Evolutionary conservation across 2,329 filamentous ascomycete species (phyloP).

Genomic region (Penicillium sp.): DNA sequence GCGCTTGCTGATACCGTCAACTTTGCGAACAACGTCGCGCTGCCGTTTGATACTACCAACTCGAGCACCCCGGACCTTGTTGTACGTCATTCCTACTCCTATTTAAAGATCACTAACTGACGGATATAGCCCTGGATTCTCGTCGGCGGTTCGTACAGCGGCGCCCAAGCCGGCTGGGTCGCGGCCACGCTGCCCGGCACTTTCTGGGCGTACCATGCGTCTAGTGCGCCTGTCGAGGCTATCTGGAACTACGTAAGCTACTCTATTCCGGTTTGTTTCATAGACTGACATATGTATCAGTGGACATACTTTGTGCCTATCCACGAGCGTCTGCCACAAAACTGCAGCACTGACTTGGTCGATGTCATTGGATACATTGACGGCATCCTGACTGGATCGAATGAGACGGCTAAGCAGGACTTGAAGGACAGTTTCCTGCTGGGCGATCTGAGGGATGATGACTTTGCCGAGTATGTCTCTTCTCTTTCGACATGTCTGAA

Average conservation of each 20-base stretch:
- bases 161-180: conserved; percentile 55
- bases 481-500: neutral
- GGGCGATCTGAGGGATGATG: conserved; percentile 48
- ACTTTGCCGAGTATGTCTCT: conserved; percentile 44
- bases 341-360: conserved; percentile 53
- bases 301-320: conserved; percentile 58
- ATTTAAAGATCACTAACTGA: neutral
- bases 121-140: conserved; percentile 51
- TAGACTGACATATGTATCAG: no score
- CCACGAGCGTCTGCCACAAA: conserved; percentile 56
- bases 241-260: conserved; percentile 48
- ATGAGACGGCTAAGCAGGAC: conserved; percentile 35
- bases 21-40: conserved; percentile 51
- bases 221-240: conserved; percentile 53
- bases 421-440: conserved; percentile 55
- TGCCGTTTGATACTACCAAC: conserved; percentile 49
- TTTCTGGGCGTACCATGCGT: conserved; percentile 59
- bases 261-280: no score
- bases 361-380: conserved; percentile 56
- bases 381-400: conserved; percentile 42
- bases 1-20: conserved; percentile 52
- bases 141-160: conserved; percentile 55
- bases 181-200: conserved; percentile 52
- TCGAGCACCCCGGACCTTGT: conserved; percentile 8
- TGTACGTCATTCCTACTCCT: neutral